These are phyloP conservation scores for Cercospora sojina DNA, from an alignment of 2,329 filamentous ascomycete genomes.

Conservation along the genomic window DNA sequence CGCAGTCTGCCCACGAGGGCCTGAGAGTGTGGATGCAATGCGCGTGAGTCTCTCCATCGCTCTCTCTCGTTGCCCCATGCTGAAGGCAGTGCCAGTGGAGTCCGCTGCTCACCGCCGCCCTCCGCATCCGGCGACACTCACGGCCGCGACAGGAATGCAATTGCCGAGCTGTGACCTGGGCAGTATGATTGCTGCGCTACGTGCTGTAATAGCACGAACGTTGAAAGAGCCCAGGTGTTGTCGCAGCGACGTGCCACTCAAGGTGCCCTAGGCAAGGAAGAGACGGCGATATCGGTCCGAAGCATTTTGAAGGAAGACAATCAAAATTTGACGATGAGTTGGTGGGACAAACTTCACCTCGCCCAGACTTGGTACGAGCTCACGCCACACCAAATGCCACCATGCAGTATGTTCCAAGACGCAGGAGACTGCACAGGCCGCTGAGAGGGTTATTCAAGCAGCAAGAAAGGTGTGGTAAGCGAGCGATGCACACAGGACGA, in stretches of 20 bases:
- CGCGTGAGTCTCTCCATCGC: neutral
- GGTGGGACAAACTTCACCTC: neutral
- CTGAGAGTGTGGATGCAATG: neutral
- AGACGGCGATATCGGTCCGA: neutral
- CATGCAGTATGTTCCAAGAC: too few relatives aligned
- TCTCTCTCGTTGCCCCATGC: neutral
- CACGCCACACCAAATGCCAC: neutral
- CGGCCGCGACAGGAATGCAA: neutral
- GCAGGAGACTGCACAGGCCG: too few relatives aligned
- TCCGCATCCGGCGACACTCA: neutral
- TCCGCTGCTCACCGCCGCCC: neutral
- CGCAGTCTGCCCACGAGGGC: neutral
- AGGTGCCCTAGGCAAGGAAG: too few relatives aligned
- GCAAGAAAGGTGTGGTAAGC: too few relatives aligned
- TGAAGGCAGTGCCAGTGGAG: neutral
- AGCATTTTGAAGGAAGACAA: neutral
- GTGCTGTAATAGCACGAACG: neutral
- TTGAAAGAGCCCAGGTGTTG: neutral
- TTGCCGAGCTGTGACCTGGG: neutral
- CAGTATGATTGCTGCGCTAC: neutral
- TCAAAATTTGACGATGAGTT: neutral
- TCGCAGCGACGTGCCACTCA: neutral
- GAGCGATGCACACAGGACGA: too few relatives aligned
- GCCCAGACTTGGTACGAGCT: neutral
- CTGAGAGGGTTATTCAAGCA: too few relatives aligned